Conservation (phyloP, 495 filamentous ascomycete species). For the Neurospora sp. region DNA sequence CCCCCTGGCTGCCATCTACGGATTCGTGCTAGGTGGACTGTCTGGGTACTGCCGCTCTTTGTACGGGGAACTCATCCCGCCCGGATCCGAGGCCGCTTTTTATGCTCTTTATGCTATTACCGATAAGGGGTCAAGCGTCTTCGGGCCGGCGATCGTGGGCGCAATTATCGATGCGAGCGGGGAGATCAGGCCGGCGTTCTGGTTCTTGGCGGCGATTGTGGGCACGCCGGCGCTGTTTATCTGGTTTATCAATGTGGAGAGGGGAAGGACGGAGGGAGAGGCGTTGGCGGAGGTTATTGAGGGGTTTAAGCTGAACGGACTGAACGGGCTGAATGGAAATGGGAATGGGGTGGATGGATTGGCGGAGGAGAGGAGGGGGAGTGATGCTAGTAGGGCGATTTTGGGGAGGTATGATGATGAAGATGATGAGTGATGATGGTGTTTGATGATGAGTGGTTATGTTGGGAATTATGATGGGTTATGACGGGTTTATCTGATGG, state of each 20-base stretch:
- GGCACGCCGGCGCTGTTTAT: slow-evolving; percentile 76
- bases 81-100: slow-evolving; percentile 89
- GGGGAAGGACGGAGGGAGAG: slow-evolving; percentile 69
- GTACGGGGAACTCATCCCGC: slow-evolving; percentile 85
- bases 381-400: slow-evolving; percentile 19
- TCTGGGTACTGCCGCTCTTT: slow-evolving; percentile 88
- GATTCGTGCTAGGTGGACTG: slow-evolving; percentile 87
- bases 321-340: neutral
- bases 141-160: slow-evolving; percentile 90
- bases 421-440: slow-evolving; percentile 6
- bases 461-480: neutral
- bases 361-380: slow-evolving; percentile 9
- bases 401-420: slow-evolving; percentile 26
- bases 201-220: slow-evolving; percentile 78
- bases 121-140: slow-evolving; percentile 90
- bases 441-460: neutral
- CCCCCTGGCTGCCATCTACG: slow-evolving; percentile 80
- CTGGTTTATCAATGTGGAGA: slow-evolving; percentile 76
- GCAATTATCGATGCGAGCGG: slow-evolving; percentile 82
- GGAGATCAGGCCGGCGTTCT: slow-evolving; percentile 85
- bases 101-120: slow-evolving; percentile 96
- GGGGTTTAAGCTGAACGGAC: slow-evolving; percentile 28
- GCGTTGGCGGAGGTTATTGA: slow-evolving; percentile 61
- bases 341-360: neutral
- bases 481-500: neutral